Evolutionary conservation across 441 rosid species (phyloP).

Genomic region (Cnidoscolus chayamansa): DNA sequence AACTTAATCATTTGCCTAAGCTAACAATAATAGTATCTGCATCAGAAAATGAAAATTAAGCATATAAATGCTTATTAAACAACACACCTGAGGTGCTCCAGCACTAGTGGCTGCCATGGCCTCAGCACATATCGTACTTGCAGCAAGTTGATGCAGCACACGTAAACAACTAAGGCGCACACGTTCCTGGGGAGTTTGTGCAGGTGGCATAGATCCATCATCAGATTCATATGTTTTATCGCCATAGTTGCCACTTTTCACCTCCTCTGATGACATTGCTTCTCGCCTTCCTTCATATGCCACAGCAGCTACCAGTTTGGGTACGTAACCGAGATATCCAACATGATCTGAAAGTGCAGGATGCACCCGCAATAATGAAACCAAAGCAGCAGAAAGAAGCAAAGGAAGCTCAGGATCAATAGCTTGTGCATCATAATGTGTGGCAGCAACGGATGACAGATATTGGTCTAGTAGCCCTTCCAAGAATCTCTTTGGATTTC

Average conservation of each 20-base stretch:
- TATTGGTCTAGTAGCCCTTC: conserved; percentile 98
- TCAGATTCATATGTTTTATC: conserved; percentile 52
- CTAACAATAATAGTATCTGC: neutral
- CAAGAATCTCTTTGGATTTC: conserved; percentile 96
- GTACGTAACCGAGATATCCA: conserved; percentile 97
- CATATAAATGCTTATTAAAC: neutral
- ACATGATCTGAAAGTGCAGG: conserved; percentile 99
- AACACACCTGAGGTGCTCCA: conserved; percentile 85
- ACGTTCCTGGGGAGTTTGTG: conserved; percentile 94
- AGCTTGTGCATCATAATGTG: conserved; percentile 78
- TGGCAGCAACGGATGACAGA: conserved; percentile 89
- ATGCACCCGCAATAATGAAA: conserved; percentile 94
- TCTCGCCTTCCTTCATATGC: conserved; percentile 94
- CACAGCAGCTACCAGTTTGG: conserved; percentile 95
- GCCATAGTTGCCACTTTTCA: conserved; percentile 40
- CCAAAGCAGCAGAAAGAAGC: conserved; percentile 98
- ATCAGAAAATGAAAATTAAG: neutral
- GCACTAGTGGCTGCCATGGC: conserved; percentile 99
- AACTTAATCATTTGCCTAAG: neutral
- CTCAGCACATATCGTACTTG: conserved; percentile 96
- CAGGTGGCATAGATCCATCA: conserved; percentile 53
- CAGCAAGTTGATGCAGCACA: conserved; percentile 97
- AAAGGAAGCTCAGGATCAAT: conserved; percentile 92
- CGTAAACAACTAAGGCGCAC: conserved; percentile 99
- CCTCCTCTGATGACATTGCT: conserved; percentile 79